Evolutionary conservation across 257 asterid species (phyloP).

Genomic region (Fraxinus cuspidata): DNA sequence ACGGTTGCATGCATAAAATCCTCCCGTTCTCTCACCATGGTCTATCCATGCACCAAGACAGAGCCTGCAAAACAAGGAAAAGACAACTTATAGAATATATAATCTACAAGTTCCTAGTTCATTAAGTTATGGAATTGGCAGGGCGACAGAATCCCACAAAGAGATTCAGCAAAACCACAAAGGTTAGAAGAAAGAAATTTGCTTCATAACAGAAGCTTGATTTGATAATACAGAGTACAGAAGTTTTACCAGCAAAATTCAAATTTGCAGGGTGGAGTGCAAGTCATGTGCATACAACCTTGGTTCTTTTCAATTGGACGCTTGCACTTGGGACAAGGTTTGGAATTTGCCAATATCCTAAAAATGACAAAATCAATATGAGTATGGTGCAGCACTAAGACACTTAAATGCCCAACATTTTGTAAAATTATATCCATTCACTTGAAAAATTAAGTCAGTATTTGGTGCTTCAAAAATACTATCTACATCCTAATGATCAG

Average conservation of each 20-base stretch:
- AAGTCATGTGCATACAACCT: slow-evolving; percentile 99
- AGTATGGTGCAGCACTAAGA: slow-evolving; percentile 18
- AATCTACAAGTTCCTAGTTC: slow-evolving; percentile 6
- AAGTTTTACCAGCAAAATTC: slow-evolving; percentile 96
- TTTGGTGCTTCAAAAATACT: slow-evolving; percentile 5
- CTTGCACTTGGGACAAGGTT: slow-evolving; percentile 99
- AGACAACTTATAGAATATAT: not conserved
- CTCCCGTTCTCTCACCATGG: slow-evolving; percentile 99
- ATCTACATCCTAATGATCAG: not conserved
- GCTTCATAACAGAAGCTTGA: slow-evolving; percentile 12
- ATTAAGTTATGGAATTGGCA: slow-evolving; percentile 1
- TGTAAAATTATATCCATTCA: slow-evolving; percentile 1
- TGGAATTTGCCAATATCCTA: slow-evolving; percentile 98
- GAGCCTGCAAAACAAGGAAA: slow-evolving; percentile 52
- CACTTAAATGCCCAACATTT: slow-evolving; percentile 9
- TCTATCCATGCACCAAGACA: slow-evolving; percentile 98
- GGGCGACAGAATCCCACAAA: not conserved
- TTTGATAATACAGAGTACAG: slow-evolving; percentile 9
- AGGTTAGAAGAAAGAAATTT: not conserved
- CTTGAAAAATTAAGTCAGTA: slow-evolving; percentile 1
- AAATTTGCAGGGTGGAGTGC: slow-evolving; percentile 99
- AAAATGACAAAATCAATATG: slow-evolving; percentile 24
- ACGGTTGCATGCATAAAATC: slow-evolving; percentile 98
- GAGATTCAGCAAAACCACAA: slow-evolving; percentile 11
- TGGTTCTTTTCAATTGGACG: slow-evolving; percentile 99